phyloP scores from a whole-genome alignment of 306 rosid species.

The Acacia confusa region DNA sequence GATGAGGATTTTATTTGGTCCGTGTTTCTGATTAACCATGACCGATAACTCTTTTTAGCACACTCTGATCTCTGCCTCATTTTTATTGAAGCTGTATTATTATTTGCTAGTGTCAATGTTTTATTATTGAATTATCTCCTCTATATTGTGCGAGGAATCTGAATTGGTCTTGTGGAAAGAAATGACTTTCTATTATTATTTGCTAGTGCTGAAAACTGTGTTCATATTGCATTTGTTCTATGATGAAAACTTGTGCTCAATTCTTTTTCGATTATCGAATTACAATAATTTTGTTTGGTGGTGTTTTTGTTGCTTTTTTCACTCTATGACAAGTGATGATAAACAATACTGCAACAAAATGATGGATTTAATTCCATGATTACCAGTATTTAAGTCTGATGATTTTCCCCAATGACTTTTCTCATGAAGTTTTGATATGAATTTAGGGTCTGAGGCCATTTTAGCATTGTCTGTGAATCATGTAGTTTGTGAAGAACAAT shows the following conservation, averaged over 20 bases:
- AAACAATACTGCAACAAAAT: constrained; percentile 18
- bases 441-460: background rate
- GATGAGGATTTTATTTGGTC: constrained; percentile 20
- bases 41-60: background rate
- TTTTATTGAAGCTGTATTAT: background rate
- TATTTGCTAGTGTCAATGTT: background rate
- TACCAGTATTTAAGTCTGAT: constrained; percentile 16
- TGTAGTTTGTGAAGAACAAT: background rate
- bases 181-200: background rate
- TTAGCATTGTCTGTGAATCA: background rate
- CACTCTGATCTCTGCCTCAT: constrained; percentile 7
- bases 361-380: constrained; percentile 15
- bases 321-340: background rate
- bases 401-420: background rate
- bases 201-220: too few relatives aligned
- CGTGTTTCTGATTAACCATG: constrained; percentile 29
- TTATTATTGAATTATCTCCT: background rate
- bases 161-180: too few relatives aligned
- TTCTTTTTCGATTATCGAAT: too few relatives aligned
- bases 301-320: background rate
- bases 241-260: background rate
- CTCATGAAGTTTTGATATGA: background rate
- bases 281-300: background rate
- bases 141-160: background rate
- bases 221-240: background rate